Evolutionary conservation across 1,139 yeast species (phyloP).

Genomic region (Suhomyces guaymorum): DNA sequence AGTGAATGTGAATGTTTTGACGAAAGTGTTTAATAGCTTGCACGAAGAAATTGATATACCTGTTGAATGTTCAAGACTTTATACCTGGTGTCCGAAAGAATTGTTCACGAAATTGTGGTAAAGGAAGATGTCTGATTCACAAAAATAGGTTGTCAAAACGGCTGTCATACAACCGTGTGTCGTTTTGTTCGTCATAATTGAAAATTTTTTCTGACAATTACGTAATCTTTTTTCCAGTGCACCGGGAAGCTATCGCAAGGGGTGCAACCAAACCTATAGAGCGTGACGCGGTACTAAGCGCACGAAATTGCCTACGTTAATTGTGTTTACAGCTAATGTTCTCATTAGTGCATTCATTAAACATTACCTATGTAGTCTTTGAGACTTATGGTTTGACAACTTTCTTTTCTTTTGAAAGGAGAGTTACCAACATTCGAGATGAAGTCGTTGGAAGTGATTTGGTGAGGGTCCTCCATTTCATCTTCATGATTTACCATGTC

Average conservation of each 20-base stretch:
- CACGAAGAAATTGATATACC: too few species aligned
- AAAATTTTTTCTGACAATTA: conserved; percentile 12
- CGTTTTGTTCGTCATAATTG: conserved; percentile 12
- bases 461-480: conserved; percentile 7
- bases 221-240: conserved; percentile 7
- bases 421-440: not conserved
- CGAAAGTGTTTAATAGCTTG: not conserved
- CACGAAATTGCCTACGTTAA: too few species aligned
- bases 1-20: not conserved
- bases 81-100: too few species aligned
- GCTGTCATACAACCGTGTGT: conserved; percentile 6
- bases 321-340: not conserved
- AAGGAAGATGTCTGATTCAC: not conserved
- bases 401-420: conserved; percentile 16
- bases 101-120: too few species aligned
- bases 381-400: conserved; percentile 22
- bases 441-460: not conserved
- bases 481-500: conserved; percentile 30
- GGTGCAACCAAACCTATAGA: not conserved
- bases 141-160: conserved; percentile 4
- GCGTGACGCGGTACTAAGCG: conserved; percentile 6
- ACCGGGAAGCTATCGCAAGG: not conserved
- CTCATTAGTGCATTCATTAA: conserved; percentile 1
- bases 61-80: too few species aligned
- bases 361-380: conserved; percentile 23